Evolutionary conservation across 495 filamentous ascomycete species (phyloP).

Genomic region (Penicillium malachiteum): DNA sequence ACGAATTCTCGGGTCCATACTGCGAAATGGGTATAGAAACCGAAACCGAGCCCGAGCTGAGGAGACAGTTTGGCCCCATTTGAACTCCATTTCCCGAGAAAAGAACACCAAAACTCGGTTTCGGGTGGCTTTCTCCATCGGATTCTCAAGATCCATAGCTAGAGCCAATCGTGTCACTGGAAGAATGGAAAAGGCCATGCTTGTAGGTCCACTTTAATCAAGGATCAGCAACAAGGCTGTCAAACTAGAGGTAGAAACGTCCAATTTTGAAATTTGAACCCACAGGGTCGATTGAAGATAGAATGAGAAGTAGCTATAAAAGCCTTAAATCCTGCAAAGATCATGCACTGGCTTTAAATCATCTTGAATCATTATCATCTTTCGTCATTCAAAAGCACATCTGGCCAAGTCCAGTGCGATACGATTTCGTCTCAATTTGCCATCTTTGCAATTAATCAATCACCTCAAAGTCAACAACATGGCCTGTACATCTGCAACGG

Average conservation of each 20-base stretch:
- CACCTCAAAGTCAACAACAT: constrained; percentile 1
- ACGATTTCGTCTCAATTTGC: neutral
- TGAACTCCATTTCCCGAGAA: neutral
- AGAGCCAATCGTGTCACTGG: neutral
- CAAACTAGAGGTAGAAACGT: neutral
- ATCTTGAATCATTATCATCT: neutral
- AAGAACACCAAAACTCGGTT: neutral
- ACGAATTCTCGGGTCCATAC: neutral
- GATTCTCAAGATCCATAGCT: neutral
- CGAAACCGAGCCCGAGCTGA: neutral
- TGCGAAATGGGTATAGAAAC: neutral
- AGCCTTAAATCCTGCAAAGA: neutral
- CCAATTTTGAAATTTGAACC: neutral
- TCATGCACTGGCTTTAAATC: neutral
- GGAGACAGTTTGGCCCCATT: neutral
- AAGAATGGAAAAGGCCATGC: neutral
- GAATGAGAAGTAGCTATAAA: neutral
- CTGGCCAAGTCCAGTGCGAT: too few species aligned
- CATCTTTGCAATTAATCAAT: neutral
- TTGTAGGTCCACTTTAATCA: neutral
- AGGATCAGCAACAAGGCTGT: too few species aligned
- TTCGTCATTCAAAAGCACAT: too few species aligned
- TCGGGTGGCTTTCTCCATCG: neutral
- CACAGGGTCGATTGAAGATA: neutral
- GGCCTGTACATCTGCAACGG: constrained; percentile 6